phyloP scores from a whole-genome alignment of 169 alveolate genomes.

The Eimeria sp. region DNA sequence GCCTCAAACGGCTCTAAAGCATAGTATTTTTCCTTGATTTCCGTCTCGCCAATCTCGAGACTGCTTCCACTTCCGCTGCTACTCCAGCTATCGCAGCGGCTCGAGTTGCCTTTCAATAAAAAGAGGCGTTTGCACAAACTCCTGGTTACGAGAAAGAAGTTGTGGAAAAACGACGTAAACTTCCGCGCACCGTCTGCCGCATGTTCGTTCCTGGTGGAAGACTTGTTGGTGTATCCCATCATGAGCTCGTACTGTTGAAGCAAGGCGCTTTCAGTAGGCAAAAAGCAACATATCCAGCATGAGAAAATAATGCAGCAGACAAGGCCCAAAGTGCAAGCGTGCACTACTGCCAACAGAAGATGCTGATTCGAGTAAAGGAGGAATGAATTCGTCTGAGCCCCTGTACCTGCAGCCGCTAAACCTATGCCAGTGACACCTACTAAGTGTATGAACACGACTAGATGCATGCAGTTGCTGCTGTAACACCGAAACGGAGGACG shows the following conservation, averaged over 20 bases:
- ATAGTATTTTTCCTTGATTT: conserved; percentile 40
- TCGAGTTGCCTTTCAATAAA: neutral
- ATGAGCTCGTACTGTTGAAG: conserved; percentile 18
- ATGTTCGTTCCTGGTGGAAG: neutral
- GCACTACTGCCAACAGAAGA: conserved; percentile 46
- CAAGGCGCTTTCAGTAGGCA: conserved; percentile 21
- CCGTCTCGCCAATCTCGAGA: conserved; percentile 22
- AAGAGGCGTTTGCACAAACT: neutral
- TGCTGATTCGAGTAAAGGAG: conserved; percentile 66
- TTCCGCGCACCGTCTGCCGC: conserved; percentile 16
- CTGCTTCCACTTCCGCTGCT: conserved; percentile 42
- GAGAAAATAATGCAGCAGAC: neutral
- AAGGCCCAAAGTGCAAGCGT: neutral
- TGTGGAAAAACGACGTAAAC: neutral
- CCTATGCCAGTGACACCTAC: conserved; percentile 56
- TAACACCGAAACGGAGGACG: conserved; percentile 41
- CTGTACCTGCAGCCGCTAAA: conserved; percentile 50
- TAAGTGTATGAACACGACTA: conserved; percentile 2
- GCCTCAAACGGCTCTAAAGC: conserved; percentile 52
- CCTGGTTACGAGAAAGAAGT: neutral
- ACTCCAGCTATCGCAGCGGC: conserved; percentile 19
- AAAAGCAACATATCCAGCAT: conserved; percentile 25
- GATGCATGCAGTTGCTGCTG: conserved; percentile 45
- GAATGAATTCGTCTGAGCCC: conserved; percentile 37
- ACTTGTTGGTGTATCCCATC: conserved; percentile 2